Percentiles rank a stretch among this genome's conserved stretches.
Conservation (phyloP, 345 rosid genomes). For the Cardamine resedifolia region DNA sequence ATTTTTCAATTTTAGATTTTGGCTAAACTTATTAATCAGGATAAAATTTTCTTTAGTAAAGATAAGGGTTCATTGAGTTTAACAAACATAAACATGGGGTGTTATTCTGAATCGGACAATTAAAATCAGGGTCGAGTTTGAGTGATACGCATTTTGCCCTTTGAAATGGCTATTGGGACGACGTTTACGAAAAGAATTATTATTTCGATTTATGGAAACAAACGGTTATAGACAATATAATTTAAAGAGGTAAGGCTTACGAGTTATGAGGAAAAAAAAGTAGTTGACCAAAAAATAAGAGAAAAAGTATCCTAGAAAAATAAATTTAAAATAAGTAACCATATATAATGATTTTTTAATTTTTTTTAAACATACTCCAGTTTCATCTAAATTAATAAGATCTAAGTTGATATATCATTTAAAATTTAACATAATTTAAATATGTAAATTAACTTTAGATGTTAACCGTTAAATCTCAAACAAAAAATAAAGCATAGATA, state of each 20-base stretch:
- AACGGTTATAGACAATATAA: not conserved
- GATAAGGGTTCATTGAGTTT: not conserved
- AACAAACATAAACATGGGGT: constrained; percentile 2
- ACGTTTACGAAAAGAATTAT: not conserved
- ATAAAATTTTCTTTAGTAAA: not conserved
- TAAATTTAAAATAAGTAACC: not conserved
- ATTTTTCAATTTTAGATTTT: not conserved
- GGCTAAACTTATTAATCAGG: constrained; percentile 2
- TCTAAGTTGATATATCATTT: not conserved
- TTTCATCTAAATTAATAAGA: not conserved
- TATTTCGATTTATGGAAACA: not conserved
- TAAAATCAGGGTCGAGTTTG: constrained; percentile 14
- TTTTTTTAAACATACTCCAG: too few species aligned
- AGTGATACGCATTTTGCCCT: constrained; percentile 15
- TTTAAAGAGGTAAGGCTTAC: not conserved
- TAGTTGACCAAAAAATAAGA: constrained; percentile 2
- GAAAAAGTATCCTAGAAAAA: not conserved
- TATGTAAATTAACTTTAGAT: not conserved
- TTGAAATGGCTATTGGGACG: constrained; percentile 29
- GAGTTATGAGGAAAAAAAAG: not conserved
- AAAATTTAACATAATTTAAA: not conserved
- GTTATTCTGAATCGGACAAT: not conserved
- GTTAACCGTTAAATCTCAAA: not conserved
- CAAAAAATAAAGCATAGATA: not conserved
- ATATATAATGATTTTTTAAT: too few species aligned